Conservation (phyloP, 306 rosid species). For the Sesbania bispinosa region DNA sequence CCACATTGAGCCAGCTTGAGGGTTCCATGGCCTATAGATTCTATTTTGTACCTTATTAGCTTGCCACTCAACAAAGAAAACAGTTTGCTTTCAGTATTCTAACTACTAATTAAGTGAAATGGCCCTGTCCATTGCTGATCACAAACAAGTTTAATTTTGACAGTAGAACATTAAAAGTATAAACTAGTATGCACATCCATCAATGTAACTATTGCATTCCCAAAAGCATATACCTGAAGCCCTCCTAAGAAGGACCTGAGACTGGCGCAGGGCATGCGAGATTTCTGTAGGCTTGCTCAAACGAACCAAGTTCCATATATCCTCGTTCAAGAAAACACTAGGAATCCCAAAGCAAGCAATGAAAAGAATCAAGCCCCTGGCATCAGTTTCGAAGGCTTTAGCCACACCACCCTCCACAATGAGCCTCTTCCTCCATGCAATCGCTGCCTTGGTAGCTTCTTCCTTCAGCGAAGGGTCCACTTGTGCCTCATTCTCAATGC, state of each 20-base stretch:
- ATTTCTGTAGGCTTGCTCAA: conserved; percentile 37
- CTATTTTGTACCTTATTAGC: too few species aligned
- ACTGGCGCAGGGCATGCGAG: conserved; percentile 37
- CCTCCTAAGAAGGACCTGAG: conserved; percentile 25
- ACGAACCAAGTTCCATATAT: conserved; percentile 39
- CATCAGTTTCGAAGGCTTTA: conserved; percentile 45
- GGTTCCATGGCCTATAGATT: background rate
- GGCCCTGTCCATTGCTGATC: background rate
- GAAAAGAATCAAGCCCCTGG: conserved; percentile 55
- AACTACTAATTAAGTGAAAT: background rate
- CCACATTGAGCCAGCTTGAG: background rate
- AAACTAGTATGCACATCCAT: conserved; percentile 2
- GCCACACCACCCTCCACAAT: conserved; percentile 44
- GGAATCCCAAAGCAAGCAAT: conserved; percentile 54
- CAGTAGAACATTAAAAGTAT: background rate
- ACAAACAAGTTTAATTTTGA: conserved; percentile 10
- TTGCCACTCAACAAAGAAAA: background rate
- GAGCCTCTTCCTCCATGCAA: conserved; percentile 55
- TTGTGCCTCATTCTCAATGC: conserved; percentile 14
- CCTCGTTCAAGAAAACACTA: conserved; percentile 34
- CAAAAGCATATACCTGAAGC: conserved; percentile 35
- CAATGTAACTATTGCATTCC: background rate
- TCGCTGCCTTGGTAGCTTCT: conserved; percentile 39
- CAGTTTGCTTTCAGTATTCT: background rate
- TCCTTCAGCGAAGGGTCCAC: conserved; percentile 30